Conservation (phyloP, 257 asterid species). For the Anisodus tanguticus region DNA sequence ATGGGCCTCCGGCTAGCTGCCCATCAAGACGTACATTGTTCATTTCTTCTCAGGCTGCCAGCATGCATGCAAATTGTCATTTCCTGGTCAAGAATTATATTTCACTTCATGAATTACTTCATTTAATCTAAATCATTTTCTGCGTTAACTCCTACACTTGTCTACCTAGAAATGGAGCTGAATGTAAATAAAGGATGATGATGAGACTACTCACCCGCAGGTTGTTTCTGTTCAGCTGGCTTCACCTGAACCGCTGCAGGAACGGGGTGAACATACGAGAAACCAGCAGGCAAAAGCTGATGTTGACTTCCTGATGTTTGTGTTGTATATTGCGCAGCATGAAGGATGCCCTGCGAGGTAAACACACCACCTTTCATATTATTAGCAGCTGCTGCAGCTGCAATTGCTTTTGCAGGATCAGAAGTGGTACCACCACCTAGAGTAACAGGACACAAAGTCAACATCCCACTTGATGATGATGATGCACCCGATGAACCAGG, state of each 20-base stretch:
- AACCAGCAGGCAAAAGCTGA: slow-evolving; percentile 63
- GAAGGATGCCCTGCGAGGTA: slow-evolving; percentile 58
- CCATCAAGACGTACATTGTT: slow-evolving; percentile 33
- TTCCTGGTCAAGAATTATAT: slow-evolving; percentile 65
- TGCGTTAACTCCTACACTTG: neutral
- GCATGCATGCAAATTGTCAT: slow-evolving; percentile 72
- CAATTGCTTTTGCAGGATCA: slow-evolving; percentile 92
- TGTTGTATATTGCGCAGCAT: slow-evolving; percentile 59
- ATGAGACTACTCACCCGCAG: slow-evolving; percentile 64
- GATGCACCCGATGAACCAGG: slow-evolving; percentile 45
- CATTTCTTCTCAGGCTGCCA: slow-evolving; percentile 99
- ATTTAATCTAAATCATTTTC: slow-evolving; percentile 27
- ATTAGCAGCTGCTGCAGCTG: slow-evolving; percentile 62
- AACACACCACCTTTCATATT: slow-evolving; percentile 67
- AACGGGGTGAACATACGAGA: slow-evolving; percentile 64
- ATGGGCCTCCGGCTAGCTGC: neutral
- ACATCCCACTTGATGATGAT: slow-evolving; percentile 55
- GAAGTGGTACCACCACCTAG: slow-evolving; percentile 54
- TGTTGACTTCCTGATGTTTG: slow-evolving; percentile 60
- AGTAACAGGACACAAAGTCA: slow-evolving; percentile 55
- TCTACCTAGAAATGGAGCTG: slow-evolving; percentile 27
- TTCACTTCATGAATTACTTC: slow-evolving; percentile 42
- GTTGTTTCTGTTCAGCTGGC: slow-evolving; percentile 84
- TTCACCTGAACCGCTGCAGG: slow-evolving; percentile 78
- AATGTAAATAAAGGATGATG: neutral